Base-by-base conservation (phyloP, 192 early-diverging fungal genomes). In the Umbelopsis sp. region DNA sequence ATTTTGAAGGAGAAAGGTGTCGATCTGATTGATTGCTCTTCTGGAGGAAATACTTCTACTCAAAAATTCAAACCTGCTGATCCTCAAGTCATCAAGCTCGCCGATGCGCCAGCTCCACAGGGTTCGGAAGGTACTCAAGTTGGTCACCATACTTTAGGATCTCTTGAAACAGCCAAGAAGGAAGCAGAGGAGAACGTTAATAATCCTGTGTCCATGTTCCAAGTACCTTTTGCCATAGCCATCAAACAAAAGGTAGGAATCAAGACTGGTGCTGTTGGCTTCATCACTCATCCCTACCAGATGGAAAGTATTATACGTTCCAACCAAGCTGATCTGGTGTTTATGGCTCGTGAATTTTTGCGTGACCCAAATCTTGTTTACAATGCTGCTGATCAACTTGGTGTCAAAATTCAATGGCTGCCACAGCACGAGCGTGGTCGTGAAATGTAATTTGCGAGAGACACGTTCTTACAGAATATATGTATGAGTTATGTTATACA, bases 1-100 rank as follows among this genome's bases (percentile, higher is more conserved):
- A 68, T 78, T 29, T 82, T 96, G 20, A 76, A 82, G 7, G 72
- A 69, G 0, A 80, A 85, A 16, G 96, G 95, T 34, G 90, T 97
- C 0, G 96, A 98, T 78, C 74, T 97, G n/a, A 69, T 97, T 34
- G 94, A 97, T 74, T 84, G 85, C 66, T 96, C 95, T 8, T 83
- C 90, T 2, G 93, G 92, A 45, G 96, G 92, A 16, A 90, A 83
- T 71, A 20, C 17, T 20, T 16, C 16, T 6, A 82, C 81, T 22
- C 82, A 90, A 9, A 5, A 26, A 4, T 62, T 62, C 31, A 29
- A 32, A 1, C 16, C 32, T 45, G 59, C 65, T 1, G 34, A 62
- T 5, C 56, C 56, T 20, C 29, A 62, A 20, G 56, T 34, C 14
- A 38, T 71, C 44, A 75, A 74, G n/a, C 7, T 82, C 24, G 31